Evolutionary conservation across 495 filamentous ascomycete species (phyloP), one percentile per base, ranked within the genome.

Genomic region (Penicillium parvum): DNA sequence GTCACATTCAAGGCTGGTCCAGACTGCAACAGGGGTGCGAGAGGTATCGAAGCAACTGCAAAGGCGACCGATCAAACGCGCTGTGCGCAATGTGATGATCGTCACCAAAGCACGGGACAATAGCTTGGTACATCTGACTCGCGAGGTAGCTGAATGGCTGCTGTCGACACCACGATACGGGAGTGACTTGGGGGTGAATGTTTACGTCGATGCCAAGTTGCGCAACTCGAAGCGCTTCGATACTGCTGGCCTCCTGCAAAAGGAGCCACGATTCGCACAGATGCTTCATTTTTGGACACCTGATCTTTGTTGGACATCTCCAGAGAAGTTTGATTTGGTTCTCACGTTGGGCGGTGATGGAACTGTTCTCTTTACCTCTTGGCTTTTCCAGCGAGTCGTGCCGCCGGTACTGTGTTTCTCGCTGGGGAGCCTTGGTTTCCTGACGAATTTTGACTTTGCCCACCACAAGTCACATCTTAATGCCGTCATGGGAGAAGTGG

Each of bases 31-130:
- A 1, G 85, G 88, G 15, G 94, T 98, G 7, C 79, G 92, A 5
- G 92, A 98, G 61, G 90, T 97, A 2, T 91, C 90, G 2, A 88
- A 90, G 61, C 92, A 96, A 64, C 72, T 98, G 35, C 88, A 92
- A 64, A 79, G 91, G 29, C 75, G 86, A 20, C 89, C 90, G 10
- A 87, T 96, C 65, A 88, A 84, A 60, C 80, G 88, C 36, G 89
- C 86, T 1, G 90, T 96, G 23, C 77, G 77, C 44, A 95, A 83
- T 61, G 79, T 98, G 43, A 95, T 98, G 88, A 90, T 98, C 50
- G 79, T 98, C 20, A 98, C 94, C 43, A 98, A 97, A 65, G 90
- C 94, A 17, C 77, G 88, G 32, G 94, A 98, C 61, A 95, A 95
- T 53, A 78, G 82, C 29, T 71, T 98, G 26, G 88, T 97, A 9